Evolutionary conservation across 257 asterid species (phyloP).

Genomic region (Solanum paucissectum): DNA sequence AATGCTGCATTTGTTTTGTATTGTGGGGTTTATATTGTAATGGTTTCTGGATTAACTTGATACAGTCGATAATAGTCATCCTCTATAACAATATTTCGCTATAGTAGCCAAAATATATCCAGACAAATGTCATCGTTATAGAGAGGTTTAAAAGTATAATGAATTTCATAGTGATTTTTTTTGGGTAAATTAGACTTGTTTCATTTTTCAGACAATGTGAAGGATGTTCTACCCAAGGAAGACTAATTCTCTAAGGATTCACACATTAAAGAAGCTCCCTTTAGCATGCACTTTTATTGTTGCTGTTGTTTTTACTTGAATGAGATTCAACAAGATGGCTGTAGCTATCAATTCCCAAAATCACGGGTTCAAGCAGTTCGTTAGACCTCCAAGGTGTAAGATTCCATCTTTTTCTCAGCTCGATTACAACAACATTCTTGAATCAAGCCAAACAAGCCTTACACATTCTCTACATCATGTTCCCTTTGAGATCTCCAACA

Average conservation of each 20-base stretch:
- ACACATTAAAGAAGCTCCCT: constrained; percentile 28
- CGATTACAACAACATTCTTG: constrained; percentile 55
- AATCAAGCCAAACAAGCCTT: constrained; percentile 31
- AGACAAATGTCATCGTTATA: not conserved
- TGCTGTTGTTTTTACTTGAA: constrained; percentile 42
- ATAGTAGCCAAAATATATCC: not conserved
- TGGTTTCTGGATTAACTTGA: not conserved
- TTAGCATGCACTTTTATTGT: constrained; percentile 49
- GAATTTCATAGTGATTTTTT: not conserved
- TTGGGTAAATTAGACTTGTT: not conserved
- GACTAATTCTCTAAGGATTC: constrained; percentile 43
- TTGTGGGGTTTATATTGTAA: not conserved
- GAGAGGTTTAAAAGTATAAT: not conserved
- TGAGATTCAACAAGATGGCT: constrained; percentile 66
- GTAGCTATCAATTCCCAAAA: constrained; percentile 63
- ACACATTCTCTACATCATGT: constrained; percentile 33
- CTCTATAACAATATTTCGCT: not conserved
- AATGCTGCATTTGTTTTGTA: not conserved
- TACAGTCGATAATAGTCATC: not conserved
- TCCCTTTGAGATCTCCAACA: constrained; percentile 30
- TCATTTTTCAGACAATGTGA: constrained; percentile 41
- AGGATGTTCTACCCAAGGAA: constrained; percentile 76
- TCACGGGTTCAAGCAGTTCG: constrained; percentile 75
- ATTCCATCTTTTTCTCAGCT: constrained; percentile 81
- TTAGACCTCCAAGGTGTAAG: constrained; percentile 77